Evolutionary conservation across 2,329 filamentous ascomycete species (phyloP), one percentile per base, ranked within the genome.

Genomic region (Ceratocystis alfenasii): DNA sequence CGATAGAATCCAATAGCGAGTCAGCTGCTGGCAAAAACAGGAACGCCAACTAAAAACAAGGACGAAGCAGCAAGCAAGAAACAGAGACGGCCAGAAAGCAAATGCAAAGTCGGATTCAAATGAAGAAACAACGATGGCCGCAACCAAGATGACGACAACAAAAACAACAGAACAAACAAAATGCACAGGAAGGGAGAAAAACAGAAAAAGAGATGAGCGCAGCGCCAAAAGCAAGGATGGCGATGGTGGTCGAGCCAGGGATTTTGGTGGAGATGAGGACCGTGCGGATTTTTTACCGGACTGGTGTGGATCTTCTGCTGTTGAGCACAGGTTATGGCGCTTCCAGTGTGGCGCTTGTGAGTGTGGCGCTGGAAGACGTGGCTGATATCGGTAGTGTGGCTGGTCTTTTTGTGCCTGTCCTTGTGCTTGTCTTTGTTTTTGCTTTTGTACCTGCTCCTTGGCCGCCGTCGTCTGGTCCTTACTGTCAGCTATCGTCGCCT

Each of bases 101-200:
- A 57, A 33, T n/a, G 28, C 22, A 48, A 41, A 41, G 36, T 15
- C 12, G 36, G 12, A 15, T 15, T 41, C 36, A 41, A 15, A 41
- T 10, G 44, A 30, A 28, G 41, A 41, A 62, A 8, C 22, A 41
- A 36, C n/a, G 60, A 25, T 12, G 36, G 46, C 67, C 67, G 59
- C 69, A 61, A 68, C 67, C 68, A 67, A 65, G 62, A 67, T 36
- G 69, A 69, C 63, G 68, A 68, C 68, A 69, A 22, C 28, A 68
- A 69, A 2, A 64, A 57, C 62, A 64, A 59, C 33, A 53, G 20
- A 20, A 41, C 10, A 20, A 55, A 55, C 33, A 30, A 45, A 63
- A 28, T 28, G 6, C 61, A 17, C 44, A 48, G 20, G 53, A n/a
- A 17, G 53, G 28, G 53, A 28, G 22, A 57, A 57, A 17, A 57